These are phyloP conservation scores for Chionographis japonica DNA, from an alignment of 106 monocot genomes.

Conservation along the genomic window DNA sequence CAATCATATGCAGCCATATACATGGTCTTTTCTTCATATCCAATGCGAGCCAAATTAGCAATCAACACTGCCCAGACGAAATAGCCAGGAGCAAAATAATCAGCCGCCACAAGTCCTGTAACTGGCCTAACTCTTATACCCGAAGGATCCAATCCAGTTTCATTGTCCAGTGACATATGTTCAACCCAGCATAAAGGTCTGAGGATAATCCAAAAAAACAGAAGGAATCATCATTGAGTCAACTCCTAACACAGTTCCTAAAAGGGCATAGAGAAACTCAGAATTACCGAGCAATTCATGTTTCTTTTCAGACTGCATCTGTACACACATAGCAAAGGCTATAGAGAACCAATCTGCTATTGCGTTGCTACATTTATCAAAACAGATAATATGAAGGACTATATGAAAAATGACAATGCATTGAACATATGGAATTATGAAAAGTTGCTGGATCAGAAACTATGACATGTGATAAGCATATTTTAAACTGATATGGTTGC, in stretches of 20 bases:
- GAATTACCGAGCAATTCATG: no score
- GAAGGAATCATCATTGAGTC: neutral
- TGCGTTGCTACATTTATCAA: no score
- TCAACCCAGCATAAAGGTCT: slow-evolving; percentile 99
- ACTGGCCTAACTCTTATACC: slow-evolving; percentile 89
- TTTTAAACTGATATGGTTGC: no score
- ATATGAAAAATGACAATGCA: no score
- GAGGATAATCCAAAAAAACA: slow-evolving; percentile 15
- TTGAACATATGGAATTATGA: no score
- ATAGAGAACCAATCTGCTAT: no score
- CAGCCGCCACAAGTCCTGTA: slow-evolving; percentile 95
- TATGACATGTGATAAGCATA: no score
- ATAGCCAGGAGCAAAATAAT: slow-evolving; percentile 97
- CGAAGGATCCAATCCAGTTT: slow-evolving; percentile 92
- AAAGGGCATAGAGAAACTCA: no score
- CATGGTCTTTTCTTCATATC: slow-evolving; percentile 99
- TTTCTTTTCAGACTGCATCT: no score
- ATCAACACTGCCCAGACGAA: slow-evolving; percentile 99
- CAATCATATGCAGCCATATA: slow-evolving; percentile 99
- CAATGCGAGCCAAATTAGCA: slow-evolving; percentile 97
- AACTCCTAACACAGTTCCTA: neutral
- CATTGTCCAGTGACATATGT: slow-evolving; percentile 99
- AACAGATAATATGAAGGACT: no score
- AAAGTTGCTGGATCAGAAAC: no score
- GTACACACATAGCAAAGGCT: no score